phyloP scores from a whole-genome alignment of 768 basidiomycete genomes.

The Hydnum rufescens region DNA sequence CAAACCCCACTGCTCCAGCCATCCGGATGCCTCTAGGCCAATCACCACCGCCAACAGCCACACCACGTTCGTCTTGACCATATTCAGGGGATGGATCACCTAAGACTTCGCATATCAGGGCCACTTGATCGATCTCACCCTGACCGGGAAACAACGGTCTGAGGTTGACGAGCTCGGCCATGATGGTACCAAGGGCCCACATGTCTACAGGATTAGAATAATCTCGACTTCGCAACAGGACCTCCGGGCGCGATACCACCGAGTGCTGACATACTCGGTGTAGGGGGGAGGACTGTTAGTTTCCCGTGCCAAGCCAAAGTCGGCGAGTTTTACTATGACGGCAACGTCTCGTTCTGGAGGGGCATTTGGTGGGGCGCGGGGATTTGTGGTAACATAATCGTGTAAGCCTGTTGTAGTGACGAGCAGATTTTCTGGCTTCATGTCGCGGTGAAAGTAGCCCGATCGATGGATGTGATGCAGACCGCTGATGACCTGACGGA shows the following conservation, averaged over 20 bases:
- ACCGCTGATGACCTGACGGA: slow-evolving; percentile 77
- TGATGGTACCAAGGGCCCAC: slow-evolving; percentile 98
- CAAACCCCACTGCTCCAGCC: slow-evolving; percentile 69
- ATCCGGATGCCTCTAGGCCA: slow-evolving; percentile 78
- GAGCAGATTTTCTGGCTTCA: slow-evolving; percentile 98
- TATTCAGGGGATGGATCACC: slow-evolving; percentile 81
- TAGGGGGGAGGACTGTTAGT: slow-evolving; percentile 79
- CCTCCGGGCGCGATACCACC: slow-evolving; percentile 99
- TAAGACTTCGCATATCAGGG: slow-evolving; percentile 74
- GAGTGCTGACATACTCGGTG: slow-evolving; percentile 97
- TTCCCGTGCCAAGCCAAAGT: slow-evolving; percentile 91
- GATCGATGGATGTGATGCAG: slow-evolving; percentile 79
- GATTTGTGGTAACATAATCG: slow-evolving; percentile 72
- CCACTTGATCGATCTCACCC: slow-evolving; percentile 83
- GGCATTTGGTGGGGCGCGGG: slow-evolving; percentile 32
- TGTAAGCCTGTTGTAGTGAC: slow-evolving; percentile 93
- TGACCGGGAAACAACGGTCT: slow-evolving; percentile 90
- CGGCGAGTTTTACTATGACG: slow-evolving; percentile 92
- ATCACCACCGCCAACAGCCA: slow-evolving; percentile 61
- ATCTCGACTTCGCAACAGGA: slow-evolving; percentile 73
- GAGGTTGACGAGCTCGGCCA: slow-evolving; percentile 90
- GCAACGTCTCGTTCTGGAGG: slow-evolving; percentile 83
- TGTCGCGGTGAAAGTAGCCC: slow-evolving; percentile 97
- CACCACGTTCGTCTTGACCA: slow-evolving; percentile 50
- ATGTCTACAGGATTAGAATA: slow-evolving; percentile 97